Conservation (phyloP, 192 early-diverging fungal genomes). For the Backusella morwellensis region DNA sequence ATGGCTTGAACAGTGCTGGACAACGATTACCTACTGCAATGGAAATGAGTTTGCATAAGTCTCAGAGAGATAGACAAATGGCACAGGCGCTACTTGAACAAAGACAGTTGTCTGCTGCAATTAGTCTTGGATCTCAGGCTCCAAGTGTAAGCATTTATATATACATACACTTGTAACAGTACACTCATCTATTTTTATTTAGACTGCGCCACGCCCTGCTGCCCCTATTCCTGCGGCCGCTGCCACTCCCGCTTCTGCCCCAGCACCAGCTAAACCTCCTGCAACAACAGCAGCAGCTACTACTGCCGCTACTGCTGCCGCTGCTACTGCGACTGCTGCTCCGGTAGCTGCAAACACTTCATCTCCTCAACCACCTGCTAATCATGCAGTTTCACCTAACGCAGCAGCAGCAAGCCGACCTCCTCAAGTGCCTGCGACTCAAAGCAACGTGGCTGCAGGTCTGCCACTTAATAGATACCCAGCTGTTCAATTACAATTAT, state of each 20-base stretch:
- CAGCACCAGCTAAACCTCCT: background rate
- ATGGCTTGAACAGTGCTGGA: conserved; percentile 24
- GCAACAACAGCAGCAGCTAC: background rate
- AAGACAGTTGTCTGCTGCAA: conserved; percentile 43
- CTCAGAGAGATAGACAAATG: conserved; percentile 50
- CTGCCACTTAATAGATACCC: conserved; percentile 30
- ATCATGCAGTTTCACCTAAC: background rate
- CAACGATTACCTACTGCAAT: conserved; percentile 44
- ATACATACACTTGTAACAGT: background rate
- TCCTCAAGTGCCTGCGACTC: conserved; percentile 17
- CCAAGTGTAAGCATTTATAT: conserved; percentile 22
- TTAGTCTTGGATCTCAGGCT: conserved; percentile 35
- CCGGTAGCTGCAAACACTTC: conserved; percentile 15
- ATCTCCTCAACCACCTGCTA: background rate
- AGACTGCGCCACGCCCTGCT: conserved; percentile 5
- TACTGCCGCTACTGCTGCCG: background rate
- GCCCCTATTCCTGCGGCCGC: conserved; percentile 18
- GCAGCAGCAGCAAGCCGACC: conserved; percentile 18
- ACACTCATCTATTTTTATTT: background rate
- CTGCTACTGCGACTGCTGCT: background rate
- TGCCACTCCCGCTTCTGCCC: background rate
- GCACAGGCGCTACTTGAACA: conserved; percentile 48
- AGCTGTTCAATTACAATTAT: conserved; percentile 28
- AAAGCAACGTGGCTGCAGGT: conserved; percentile 15
- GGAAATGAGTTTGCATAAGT: conserved; percentile 52